Evolutionary conservation across 495 filamentous ascomycete species (phyloP), one percentile per base, ranked within the genome.

Genomic region (Trichocladium antarcticum): DNA sequence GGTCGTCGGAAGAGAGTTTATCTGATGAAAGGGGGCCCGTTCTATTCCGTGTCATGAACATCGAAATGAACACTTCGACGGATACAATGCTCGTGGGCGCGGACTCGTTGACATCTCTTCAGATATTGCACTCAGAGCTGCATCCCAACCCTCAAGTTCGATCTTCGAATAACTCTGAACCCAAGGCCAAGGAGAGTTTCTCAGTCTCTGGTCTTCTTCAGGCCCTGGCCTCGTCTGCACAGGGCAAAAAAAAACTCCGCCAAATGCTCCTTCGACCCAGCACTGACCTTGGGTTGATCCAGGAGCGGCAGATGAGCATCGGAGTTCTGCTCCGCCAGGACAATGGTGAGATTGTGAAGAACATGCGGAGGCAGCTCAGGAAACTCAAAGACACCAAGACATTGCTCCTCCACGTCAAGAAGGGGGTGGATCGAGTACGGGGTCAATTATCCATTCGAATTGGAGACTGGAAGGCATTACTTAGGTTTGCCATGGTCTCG

Each of bases 191-290:
- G 61, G 88, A 96, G 62, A 83, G 81, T 7, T 75, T 96, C n/a
- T 95, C 89, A 2, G 66, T 98, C 1, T 93, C 84, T 53, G 92
- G 89, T 4, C 71, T 93, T 11, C 88, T 93, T 51, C 78, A 83
- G 37, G 74, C 82, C 34, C 70, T 90, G 49, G 84, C 93, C 36
- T 77, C 75, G 28, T 95, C 87, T 2, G 80, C 87, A 6, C 86
- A 95, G 56, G 92, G 93, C 2, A 87, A 82, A 56, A 62, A 69
- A 20, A 78, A 76, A 40, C 73, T 98, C 4, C 81, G 85, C 17
- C 83, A 88, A 57, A 84, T 86, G 54, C 94, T 98, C 53, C 73
- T 96, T 27, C 81, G 84, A 0, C 92, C 92, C 28, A 93, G 75
- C 39, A 70, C 80, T 27, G 73, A 88, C 44, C 55, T 85, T 3